These are phyloP conservation scores for Starmerella sp. DNA, from an alignment of 805 yeast genomes.

Conservation along the genomic window DNA sequence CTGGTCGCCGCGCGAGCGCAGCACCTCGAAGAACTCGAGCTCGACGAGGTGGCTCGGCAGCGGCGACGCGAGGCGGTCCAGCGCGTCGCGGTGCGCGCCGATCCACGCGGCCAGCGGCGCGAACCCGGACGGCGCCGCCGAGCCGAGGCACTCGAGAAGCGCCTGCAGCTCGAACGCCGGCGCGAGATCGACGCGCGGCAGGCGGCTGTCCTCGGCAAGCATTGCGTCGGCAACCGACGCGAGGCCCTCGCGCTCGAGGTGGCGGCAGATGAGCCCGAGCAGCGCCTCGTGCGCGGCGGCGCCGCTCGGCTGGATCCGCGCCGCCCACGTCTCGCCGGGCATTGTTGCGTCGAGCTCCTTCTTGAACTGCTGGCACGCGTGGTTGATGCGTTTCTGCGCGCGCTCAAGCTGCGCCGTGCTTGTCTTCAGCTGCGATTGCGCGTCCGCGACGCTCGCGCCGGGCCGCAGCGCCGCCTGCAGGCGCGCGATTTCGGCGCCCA, in stretches of 20 bases:
- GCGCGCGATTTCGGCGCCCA: not conserved
- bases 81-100: not conserved
- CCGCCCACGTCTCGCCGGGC: not conserved
- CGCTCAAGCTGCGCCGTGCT: not conserved
- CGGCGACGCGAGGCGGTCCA: not conserved
- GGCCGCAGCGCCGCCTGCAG: not conserved
- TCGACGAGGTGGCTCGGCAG: not conserved
- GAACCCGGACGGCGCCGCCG: not conserved
- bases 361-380: not conserved
- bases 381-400: not conserved
- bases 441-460: not conserved
- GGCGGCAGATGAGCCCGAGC: constrained; percentile 2
- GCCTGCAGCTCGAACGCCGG: not conserved
- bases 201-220: not conserved
- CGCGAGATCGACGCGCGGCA: not conserved
- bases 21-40: not conserved
- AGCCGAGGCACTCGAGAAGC: not conserved
- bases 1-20: not conserved
- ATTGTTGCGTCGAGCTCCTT: not conserved
- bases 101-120: not conserved
- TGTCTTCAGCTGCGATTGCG: not conserved
- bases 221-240: not conserved
- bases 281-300: constrained; percentile 16
- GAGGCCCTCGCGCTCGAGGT: not conserved
- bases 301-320: constrained; percentile 3